Percentiles rank a stretch among this genome's conserved stretches.
Evolutionary conservation across 1,139 yeast genomes (phyloP).

Genomic region (Candida freyschussii): DNA sequence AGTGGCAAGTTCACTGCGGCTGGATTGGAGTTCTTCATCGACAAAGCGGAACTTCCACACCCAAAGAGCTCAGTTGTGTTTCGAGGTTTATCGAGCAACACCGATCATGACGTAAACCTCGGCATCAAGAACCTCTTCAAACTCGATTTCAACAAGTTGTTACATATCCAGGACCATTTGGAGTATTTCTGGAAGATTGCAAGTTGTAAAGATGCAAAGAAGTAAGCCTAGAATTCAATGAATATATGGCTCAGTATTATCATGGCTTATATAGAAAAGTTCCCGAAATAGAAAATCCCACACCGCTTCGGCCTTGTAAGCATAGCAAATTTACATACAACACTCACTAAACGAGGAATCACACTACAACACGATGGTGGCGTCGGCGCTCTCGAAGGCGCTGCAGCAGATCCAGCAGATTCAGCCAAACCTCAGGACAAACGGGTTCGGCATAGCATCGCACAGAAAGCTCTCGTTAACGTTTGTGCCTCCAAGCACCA

Average conservation of each 20-base stretch:
- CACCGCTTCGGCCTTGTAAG: no score
- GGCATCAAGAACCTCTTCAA: constrained; percentile 17
- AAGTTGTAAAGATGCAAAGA: constrained; percentile 10
- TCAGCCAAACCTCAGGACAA: constrained; percentile 32
- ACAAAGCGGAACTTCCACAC: constrained; percentile 44
- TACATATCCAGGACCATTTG: constrained; percentile 18
- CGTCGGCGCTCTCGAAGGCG: constrained; percentile 17
- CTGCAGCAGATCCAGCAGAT: constrained; percentile 29
- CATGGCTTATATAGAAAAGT: no score
- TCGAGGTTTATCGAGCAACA: constrained; percentile 22
- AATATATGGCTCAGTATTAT: no score
- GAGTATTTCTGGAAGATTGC: constrained; percentile 19
- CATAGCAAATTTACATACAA: no score
- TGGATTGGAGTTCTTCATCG: constrained; percentile 48
- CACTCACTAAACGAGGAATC: not conserved
- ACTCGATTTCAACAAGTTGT: constrained; percentile 12
- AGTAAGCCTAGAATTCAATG: no score
- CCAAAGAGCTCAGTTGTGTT: constrained; percentile 32
- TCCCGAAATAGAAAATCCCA: no score
- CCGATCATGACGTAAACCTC: constrained; percentile 13
- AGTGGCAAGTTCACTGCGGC: constrained; percentile 38
- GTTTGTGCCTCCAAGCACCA: constrained; percentile 70
- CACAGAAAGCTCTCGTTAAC: constrained; percentile 39
- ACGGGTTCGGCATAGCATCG: constrained; percentile 36
- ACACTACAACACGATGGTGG: constrained; percentile 10